A percentile compares a stretch with the other conserved stretches of the same genome.
phyloP scores from a whole-genome alignment of 2,329 filamentous ascomycete genomes.

The Penicillium sp. region DNA sequence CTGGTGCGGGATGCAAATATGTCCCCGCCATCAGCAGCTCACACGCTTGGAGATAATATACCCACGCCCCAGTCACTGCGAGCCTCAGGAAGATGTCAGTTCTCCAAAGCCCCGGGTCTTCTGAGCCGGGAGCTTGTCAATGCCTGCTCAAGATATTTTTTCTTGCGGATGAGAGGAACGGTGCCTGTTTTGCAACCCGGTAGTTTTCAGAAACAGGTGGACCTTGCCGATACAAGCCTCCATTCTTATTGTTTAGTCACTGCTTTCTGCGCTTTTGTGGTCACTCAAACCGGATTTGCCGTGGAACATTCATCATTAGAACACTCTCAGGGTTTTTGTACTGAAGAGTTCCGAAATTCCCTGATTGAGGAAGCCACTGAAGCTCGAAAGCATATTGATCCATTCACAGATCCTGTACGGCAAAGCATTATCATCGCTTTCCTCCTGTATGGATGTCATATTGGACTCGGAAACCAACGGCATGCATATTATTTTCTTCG shows the following conservation, averaged over 20 bases:
- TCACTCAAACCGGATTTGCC: constrained; percentile 23
- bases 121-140: constrained; percentile 9
- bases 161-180: constrained; percentile 21
- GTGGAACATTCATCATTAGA: not conserved
- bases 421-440: constrained; percentile 61
- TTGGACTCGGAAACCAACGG: constrained; percentile 65
- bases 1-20: not conserved
- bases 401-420: constrained; percentile 20
- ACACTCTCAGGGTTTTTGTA: not conserved
- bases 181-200: constrained; percentile 30
- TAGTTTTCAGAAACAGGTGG: constrained; percentile 24
- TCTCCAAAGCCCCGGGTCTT: constrained; percentile 3
- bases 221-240: constrained; percentile 18
- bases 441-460: constrained; percentile 67
- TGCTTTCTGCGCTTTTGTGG: constrained; percentile 40
- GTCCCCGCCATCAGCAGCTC: not conserved
- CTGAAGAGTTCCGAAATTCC: constrained; percentile 10
- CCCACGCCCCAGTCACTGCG: not conserved
- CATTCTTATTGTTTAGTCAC: constrained; percentile 31
- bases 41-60: not conserved
- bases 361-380: constrained; percentile 30
- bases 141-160: constrained; percentile 22
- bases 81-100: not conserved
- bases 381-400: constrained; percentile 19
- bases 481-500: constrained; percentile 71